Conservation (phyloP, 1,139 yeast genomes). For the Waltiozyma sp. region DNA sequence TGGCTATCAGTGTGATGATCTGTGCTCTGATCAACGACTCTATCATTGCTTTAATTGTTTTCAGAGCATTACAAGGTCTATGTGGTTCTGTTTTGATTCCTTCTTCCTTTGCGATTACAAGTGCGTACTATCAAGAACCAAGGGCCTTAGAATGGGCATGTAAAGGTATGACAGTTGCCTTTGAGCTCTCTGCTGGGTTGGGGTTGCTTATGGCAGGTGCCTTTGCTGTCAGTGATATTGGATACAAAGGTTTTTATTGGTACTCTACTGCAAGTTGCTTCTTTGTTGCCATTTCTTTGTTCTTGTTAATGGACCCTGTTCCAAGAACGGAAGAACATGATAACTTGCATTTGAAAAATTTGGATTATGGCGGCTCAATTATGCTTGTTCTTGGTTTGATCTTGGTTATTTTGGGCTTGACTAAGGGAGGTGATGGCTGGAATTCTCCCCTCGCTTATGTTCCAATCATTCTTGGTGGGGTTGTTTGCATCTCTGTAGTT, state of each 20-base stretch:
- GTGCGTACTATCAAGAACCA: conserved; percentile 20
- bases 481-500: conserved; percentile 5
- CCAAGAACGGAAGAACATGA: conserved; percentile 11
- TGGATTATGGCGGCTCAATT: conserved; percentile 21
- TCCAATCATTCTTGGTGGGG: conserved; percentile 14
- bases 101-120: conserved; percentile 21
- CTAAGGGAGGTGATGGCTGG: conserved; percentile 27
- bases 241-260: conserved; percentile 23
- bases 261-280: conserved; percentile 18
- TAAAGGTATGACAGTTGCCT: conserved; percentile 15
- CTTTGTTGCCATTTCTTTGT: conserved; percentile 8
- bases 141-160: conserved; percentile 18
- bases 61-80: conserved; percentile 28
- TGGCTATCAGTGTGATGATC: conserved; percentile 21
- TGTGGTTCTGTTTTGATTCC: conserved; percentile 26
- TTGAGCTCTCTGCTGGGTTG: conserved; percentile 20
- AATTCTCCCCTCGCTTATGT: conserved; percentile 21
- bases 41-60: conserved; percentile 22
- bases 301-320: conserved; percentile 13
- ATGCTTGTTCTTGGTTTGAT: conserved; percentile 20
- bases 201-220: conserved; percentile 28
- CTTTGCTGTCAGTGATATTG: conserved; percentile 20
- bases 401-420: conserved; percentile 24
- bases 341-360: conserved; percentile 11
- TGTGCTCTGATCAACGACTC: conserved; percentile 20